A percentile compares a stretch with the other conserved stretches of the same genome.
Conservation (phyloP, 2,329 filamentous ascomycete genomes). For the Clarireedia homoeocarpa region DNA sequence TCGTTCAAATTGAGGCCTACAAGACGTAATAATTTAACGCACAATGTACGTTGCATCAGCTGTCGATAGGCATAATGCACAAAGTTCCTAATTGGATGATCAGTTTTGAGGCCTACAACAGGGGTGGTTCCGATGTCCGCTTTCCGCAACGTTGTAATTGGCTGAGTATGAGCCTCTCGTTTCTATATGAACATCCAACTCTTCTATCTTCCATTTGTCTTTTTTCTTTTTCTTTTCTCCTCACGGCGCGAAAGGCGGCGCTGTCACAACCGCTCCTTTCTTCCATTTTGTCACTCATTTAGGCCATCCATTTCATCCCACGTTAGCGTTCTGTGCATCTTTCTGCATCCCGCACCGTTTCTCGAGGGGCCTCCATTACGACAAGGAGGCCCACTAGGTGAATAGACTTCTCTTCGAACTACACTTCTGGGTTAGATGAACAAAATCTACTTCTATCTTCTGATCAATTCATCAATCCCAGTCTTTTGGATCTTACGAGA, state of each 20-base stretch:
- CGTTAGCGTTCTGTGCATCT: background rate
- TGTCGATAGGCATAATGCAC: no score
- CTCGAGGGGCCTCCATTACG: slow-evolving; percentile 1
- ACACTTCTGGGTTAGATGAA: slow-evolving; percentile 1
- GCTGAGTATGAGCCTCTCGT: background rate
- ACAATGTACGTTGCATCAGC: background rate
- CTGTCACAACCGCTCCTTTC: background rate
- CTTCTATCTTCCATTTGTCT: background rate
- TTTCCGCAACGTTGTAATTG: background rate
- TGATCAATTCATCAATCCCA: slow-evolving; percentile 5
- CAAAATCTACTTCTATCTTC: background rate
- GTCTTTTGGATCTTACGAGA: slow-evolving; percentile 4
- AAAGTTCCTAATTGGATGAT: background rate
- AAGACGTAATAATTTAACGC: no score
- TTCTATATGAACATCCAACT: background rate
- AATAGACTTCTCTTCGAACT: slow-evolving; percentile 2
- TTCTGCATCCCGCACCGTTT: background rate
- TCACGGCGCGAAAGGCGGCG: background rate
- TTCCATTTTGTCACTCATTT: background rate
- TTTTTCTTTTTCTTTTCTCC: background rate
- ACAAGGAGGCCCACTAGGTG: slow-evolving; percentile 1
- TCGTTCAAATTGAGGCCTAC: no score
- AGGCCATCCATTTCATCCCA: background rate
- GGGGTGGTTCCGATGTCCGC: background rate
- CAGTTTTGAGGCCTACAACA: background rate